Evolutionary conservation across 768 basidiomycete species (phyloP), one percentile per base, ranked within the genome.

Genomic region (Rhizopogon roseolus): DNA sequence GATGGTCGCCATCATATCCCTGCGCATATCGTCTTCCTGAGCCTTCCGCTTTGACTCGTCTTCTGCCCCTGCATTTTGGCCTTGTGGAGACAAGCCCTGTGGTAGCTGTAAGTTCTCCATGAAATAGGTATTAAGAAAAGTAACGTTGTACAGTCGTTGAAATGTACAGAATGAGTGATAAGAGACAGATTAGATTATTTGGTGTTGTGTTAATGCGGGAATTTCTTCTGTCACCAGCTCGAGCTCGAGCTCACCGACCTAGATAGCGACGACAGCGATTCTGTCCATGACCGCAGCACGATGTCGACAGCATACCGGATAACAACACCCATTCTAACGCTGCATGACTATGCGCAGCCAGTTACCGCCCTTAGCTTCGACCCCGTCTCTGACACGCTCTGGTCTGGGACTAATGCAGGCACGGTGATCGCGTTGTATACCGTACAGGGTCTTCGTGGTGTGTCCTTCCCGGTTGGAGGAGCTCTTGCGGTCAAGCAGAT

Each of bases 341-440:
- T 60, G 14, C 56, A 53, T 16, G 49, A 55, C 14, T 46, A 49
- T 55, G 53, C 16, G 28, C 79, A 81, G 60, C 79, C 86, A 25
- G 76, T 89, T 45, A 86, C 89, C 22, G 81, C 91, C 0, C 76
- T 97, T 53, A 81, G 86, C 0, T 95, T 98, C 66, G 96, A 99
- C 70, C 88, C 93, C 7, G 85, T 89, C 19, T 90, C 92, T 0
- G 94, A 98, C 67, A 82, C 87, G 6, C 73, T 99, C 36, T 97
- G 94, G 93, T 75, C 86, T 44, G 95, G 94, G 29, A 77, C 81
- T 8, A 81, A 84, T 54, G 71, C 80, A 28, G 95, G 96, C 3
- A 74, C 74, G 53, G 78, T 97, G 56, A 66, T 77, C 39, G 86
- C 88, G 1, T 81, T 85, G 65, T 84, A 90, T 70, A 77, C 83